Evolutionary conservation across 2,329 filamentous ascomycete species (phyloP).

Genomic region (Arachnopeziza araneosa): DNA sequence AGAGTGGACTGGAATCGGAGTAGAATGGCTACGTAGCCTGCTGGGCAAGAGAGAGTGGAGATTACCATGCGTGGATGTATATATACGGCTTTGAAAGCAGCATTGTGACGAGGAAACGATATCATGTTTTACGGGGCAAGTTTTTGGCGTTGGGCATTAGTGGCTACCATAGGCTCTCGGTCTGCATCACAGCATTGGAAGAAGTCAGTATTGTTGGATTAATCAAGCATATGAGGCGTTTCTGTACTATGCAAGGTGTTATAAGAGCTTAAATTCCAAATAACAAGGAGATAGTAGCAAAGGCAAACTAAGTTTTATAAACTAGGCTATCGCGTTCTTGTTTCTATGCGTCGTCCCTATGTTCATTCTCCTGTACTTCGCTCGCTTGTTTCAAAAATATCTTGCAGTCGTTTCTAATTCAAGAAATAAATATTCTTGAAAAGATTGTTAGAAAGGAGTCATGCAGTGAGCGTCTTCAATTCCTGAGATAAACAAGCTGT

Average conservation of each 20-base stretch:
- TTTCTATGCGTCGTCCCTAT: too few relatives aligned
- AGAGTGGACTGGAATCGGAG: conserved; percentile 70
- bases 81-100: conserved; percentile 60
- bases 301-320: too few relatives aligned
- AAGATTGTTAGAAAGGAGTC: too few relatives aligned
- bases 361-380: too few relatives aligned
- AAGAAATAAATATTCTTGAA: too few relatives aligned
- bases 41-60: conserved; percentile 83
- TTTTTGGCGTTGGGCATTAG: not conserved
- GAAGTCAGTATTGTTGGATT: not conserved
- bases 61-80: conserved; percentile 84
- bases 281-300: not conserved
- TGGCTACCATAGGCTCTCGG: not conserved
- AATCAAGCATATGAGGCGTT: not conserved
- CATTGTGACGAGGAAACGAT: not conserved
- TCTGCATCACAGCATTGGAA: not conserved
- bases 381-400: too few relatives aligned
- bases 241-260: not conserved
- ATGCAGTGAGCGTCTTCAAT: too few relatives aligned
- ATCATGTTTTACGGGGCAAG: not conserved
- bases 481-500: too few relatives aligned
- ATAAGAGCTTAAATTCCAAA: not conserved
- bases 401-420: too few relatives aligned
- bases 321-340: too few relatives aligned
- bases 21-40: conserved; percentile 81